Evolutionary conservation across 2,329 filamentous ascomycete genomes (phyloP).

Genomic region (Trichoderma atroviride): DNA sequence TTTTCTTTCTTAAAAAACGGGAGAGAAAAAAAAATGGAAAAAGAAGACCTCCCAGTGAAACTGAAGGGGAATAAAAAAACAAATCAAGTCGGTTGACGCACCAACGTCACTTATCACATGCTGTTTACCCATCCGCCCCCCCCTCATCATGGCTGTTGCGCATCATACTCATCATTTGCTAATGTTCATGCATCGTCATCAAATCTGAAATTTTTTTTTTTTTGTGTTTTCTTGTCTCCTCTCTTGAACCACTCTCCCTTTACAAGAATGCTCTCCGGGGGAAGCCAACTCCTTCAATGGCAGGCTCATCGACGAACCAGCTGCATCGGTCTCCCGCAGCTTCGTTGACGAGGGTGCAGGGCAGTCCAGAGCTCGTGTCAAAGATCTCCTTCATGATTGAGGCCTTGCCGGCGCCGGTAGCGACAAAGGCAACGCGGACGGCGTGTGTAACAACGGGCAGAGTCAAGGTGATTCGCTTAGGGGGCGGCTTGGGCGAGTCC

Average conservation of each 20-base stretch:
- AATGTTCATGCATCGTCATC: constrained; percentile 19
- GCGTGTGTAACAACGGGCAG: constrained; percentile 88
- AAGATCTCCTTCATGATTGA: constrained; percentile 92
- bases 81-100: background rate
- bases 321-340: constrained; percentile 81
- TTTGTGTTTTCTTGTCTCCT: background rate
- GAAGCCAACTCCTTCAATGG: constrained; percentile 82
- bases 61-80: background rate
- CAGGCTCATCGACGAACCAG: constrained; percentile 91
- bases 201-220: background rate
- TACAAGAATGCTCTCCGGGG: constrained; percentile 70
- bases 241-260: background rate
- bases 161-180: constrained; percentile 10
- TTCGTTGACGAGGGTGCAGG: constrained; percentile 86
- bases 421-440: constrained; percentile 85
- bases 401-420: constrained; percentile 87
- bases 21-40: background rate
- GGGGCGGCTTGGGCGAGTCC: constrained; percentile 93
- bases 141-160: background rate
- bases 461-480: constrained; percentile 87
- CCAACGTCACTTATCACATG: background rate
- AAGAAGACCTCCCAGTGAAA: background rate
- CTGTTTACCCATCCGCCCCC: background rate
- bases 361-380: constrained; percentile 74
- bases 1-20: background rate